A percentile compares a stretch with the other conserved stretches of the same genome.
Conservation (phyloP, 208 protist genomes). For the Wallacemonas sp. region DNA sequence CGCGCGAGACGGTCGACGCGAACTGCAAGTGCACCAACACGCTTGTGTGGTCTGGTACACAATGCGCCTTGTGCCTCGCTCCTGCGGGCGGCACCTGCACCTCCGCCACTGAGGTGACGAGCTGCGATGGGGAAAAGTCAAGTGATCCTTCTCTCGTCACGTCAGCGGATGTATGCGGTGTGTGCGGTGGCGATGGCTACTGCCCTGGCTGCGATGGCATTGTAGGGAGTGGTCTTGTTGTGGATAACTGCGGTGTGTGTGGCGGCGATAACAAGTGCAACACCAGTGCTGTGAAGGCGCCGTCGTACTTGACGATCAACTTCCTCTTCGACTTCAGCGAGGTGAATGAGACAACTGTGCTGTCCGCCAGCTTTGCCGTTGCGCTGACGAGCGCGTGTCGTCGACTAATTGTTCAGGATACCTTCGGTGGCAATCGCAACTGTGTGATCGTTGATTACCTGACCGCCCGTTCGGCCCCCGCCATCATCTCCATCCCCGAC, state of each 20-base stretch:
- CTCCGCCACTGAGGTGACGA: conserved; percentile 15
- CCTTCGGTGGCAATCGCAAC: not conserved
- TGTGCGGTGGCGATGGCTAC: conserved; percentile 49
- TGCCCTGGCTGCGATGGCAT: conserved; percentile 62
- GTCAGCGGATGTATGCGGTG: conserved; percentile 35
- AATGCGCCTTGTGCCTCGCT: conserved; percentile 29
- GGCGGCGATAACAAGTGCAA: conserved; percentile 36
- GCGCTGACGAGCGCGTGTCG: conserved; percentile 10
- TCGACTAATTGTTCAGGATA: not conserved
- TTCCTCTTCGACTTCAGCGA: conserved; percentile 34
- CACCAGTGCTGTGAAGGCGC: not conserved
- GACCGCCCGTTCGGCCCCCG: not conserved
- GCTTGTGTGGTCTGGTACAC: conserved; percentile 22
- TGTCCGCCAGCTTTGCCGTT: conserved; percentile 6
- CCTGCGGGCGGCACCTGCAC: conserved; percentile 34
- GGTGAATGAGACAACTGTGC: not conserved
- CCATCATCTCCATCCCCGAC: conserved; percentile 8
- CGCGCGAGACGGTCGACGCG: not conserved
- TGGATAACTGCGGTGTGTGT: conserved; percentile 60
- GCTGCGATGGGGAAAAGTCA: conserved; percentile 41
- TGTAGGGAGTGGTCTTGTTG: conserved; percentile 24
- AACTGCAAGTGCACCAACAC: conserved; percentile 28
- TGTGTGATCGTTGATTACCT: conserved; percentile 38
- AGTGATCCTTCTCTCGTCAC: not conserved
- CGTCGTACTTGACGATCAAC: conserved; percentile 25